Base-by-base conservation (phyloP, 345 rosid genomes). In the Odontarrhena argentea region DNA sequence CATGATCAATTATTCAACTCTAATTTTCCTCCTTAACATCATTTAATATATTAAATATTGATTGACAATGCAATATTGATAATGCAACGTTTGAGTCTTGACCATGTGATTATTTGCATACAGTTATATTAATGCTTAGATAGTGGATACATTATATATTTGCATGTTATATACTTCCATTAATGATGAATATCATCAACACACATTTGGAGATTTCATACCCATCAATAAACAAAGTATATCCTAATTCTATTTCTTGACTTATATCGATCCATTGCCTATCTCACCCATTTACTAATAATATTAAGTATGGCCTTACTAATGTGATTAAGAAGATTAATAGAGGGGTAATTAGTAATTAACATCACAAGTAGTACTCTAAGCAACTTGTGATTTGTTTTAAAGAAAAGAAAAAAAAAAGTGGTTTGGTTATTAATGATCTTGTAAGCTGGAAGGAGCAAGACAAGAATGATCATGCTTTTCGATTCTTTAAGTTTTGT, bases 391-490 rank as follows among this genome's bases (percentile, higher is more conserved):
- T 52, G 55, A 53, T 70, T 70, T 61, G 67, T 45, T 28, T 35
- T 13, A 61, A 53, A 32, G 41, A 25, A 61, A 28, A 3, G 32
- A 32, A 32, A 32, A 32, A 18, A 32, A 60, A 42, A 43, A 6
- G 48, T 57, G 40, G 8, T 13, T 56, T 55, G 55, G 47, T 70
- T 61, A 22, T 44, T 53, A 61, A 61, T 70, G 26, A 61, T 32
- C 61, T 43, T 53, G 55, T 63, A 71, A 71, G 65, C 58, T 71
- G 75, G 63, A 40, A 71, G 63, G 75, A 47, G 70, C 45, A 71
- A 56, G 69, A 63, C 58, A 63, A 47, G 75, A 71, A 63, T n/a
- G n/a, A n/a, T 55, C 57, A 9, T 55, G 69, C 75, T 54, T 70
- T 60, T 10, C 32, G 10, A 8, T 6, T 51, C 32, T 7, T 32